A percentile compares a stretch with the other conserved stretches of the same genome.
Conservation (phyloP, 2,329 filamentous ascomycete genomes). For the Lachnellula cervina region DNA sequence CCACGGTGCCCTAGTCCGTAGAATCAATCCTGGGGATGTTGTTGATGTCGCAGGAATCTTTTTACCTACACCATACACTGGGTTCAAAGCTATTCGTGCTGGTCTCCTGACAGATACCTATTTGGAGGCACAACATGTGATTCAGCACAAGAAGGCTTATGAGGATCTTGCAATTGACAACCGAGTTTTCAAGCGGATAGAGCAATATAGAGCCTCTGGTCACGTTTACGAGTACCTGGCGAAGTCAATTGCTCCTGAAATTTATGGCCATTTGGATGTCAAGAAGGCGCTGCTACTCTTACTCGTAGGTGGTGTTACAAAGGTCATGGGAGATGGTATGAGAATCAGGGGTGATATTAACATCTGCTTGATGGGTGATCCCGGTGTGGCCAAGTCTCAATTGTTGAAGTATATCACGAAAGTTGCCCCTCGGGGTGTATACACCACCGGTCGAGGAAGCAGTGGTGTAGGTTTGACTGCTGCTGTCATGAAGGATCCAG, state of each 20-base stretch:
- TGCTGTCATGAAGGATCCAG: conserved; percentile 74
- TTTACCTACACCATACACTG: conserved; percentile 95
- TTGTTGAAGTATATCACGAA: conserved; percentile 98
- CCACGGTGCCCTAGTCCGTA: conserved; percentile 78
- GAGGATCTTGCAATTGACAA: conserved; percentile 84
- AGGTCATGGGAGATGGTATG: conserved; percentile 97
- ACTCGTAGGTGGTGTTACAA: conserved; percentile 91
- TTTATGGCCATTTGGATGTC: conserved; percentile 92
- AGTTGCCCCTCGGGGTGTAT: conserved; percentile 83
- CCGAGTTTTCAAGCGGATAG: conserved; percentile 75
- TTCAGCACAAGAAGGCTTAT: conserved; percentile 97
- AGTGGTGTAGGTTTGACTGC: conserved; percentile 78
- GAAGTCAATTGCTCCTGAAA: conserved; percentile 94
- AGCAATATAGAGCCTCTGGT: conserved; percentile 76
- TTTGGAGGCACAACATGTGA: conserved; percentile 86
- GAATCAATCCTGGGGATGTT: conserved; percentile 89
- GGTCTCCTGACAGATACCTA: conserved; percentile 97
- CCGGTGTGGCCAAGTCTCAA: conserved; percentile 98
- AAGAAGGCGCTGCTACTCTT: conserved; percentile 97
- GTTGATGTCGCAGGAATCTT: conserved; percentile 95
- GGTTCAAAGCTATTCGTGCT: conserved; percentile 93
- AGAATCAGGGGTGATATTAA: conserved; percentile 98
- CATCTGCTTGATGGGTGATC: conserved; percentile 97
- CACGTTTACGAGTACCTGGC: conserved; percentile 95
- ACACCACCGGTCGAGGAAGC: conserved; percentile 76